Evolutionary conservation across 2,329 filamentous ascomycete species (phyloP), one percentile per base, ranked within the genome.

Genomic region (Chalaropsis thielavioides): DNA sequence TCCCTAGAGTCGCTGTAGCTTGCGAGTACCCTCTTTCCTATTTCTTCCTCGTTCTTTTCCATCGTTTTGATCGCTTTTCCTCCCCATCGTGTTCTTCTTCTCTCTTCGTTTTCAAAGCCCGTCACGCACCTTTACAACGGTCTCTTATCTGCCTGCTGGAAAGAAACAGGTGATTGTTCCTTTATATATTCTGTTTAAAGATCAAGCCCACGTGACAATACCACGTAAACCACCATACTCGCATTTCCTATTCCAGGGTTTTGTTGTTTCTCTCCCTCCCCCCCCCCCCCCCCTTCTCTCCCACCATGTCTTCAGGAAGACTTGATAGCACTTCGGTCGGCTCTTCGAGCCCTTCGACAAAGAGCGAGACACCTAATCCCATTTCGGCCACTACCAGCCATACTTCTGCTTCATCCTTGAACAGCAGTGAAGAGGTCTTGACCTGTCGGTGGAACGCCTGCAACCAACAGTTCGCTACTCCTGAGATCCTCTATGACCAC

Each of bases 401-500:
- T 65, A 76, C 76, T 6, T 76, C 78, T 41, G 66, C 68, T 41
- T 64, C 66, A 5, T 56, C 67, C 46, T 46, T 63, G 24, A 59
- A 49, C 41, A 65, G 61, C 58, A 78, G 81, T 44, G 79, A 82
- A 40, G 83, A 85, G 68, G 81, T 80, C 70, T 78, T 86, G 41
- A 78, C 79, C 64, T 86, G 83, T 73, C 81, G 81, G 69, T 86
- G 83, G 83, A 79, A 79, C 67, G 75, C 76, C 63, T 86, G 83
- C 71, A 78, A 77, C 70, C 80, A 84, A 70, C 83, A 81, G 69
- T 86, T 85, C 70, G 75, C 74, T 56, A 78, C 76, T 8, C 79
- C 83, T 15, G 83, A 85, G 72, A 74, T 75, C 66, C 80, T 86
- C 70, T 86, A 86, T 92, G 92, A 97, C 72, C 94, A 99, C 76